Base-by-base conservation (phyloP, 2,329 filamentous ascomycete genomes). In the Pseudogymnoascus verrucosus region DNA sequence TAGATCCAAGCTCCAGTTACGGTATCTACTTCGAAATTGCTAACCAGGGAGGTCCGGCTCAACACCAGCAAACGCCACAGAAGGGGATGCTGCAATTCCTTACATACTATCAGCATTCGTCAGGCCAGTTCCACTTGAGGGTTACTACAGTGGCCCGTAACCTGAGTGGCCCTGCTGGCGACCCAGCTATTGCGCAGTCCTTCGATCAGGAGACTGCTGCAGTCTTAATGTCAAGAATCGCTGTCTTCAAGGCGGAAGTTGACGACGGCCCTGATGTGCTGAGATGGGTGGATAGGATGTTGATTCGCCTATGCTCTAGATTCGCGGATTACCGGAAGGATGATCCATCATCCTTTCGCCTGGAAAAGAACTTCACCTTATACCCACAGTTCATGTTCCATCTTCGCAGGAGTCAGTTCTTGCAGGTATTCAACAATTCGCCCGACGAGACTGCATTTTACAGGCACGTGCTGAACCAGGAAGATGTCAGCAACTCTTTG, bases 311-410 rank as follows among this genome's bases (percentile, higher is more conserved):
- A 26, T 99, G 95, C 80, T 96, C 93, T 44, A 86, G 93, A 69
- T 99, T 99, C 74, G 95, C 95, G 28, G 95, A 99, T 76, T 99
- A 99, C 75, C 85, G 95, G 67, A 99, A 99, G 78, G 95, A 99
- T 74, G 95, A 99, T 71, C 92, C 95, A 12, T 96, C 93, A 4
- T 98, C 93, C 0, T 99, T 99, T 85, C 86, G 92, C 37, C 78
- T 96, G 67, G 95, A 99, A 77, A 97, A 97, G 85, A 99, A 99
- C 80, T 99, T 99, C 74, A 98, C 93, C 0, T 83, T 99, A 14
- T 99, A 99, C 74, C 95, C 95, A 26, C 95, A 99, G 75, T 99
- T 99, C 79, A 99, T 99, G 95, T 99, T 99, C 82, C 95, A 99
- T 76, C 84, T 99, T 66, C 89, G 95, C 70, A 87, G 95, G 76